phyloP scores from a whole-genome alignment of 768 basidiomycete species.

The Rhodotorula kratochvilovae region DNA sequence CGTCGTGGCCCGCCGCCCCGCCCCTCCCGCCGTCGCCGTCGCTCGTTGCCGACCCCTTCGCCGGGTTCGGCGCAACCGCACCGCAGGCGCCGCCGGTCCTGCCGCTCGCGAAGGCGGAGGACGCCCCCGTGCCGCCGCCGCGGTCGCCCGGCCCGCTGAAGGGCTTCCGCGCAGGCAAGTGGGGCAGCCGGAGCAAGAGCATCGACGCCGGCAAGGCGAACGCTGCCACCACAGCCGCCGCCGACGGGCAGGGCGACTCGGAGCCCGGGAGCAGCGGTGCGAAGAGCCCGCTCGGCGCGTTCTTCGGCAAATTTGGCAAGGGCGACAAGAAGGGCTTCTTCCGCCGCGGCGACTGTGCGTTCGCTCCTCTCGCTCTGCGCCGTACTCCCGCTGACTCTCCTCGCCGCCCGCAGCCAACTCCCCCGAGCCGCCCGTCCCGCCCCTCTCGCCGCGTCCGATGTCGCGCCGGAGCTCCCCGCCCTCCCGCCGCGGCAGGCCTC shows the following conservation, averaged over 20 bases:
- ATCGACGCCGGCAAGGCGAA: conserved; percentile 1
- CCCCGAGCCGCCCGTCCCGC: conserved; percentile 1
- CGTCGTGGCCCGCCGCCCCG: conserved; percentile 9
- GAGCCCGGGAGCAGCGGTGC: conserved; percentile 1
- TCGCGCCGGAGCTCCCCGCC: background rate
- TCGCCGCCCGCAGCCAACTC: background rate
- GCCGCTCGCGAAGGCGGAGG: background rate
- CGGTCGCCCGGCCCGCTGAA: conserved; percentile 16
- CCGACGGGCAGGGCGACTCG: background rate
- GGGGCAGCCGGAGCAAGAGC: conserved; percentile 11
- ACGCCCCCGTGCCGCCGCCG: background rate
- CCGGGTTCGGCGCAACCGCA: background rate
- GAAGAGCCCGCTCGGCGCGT: conserved; percentile 24
- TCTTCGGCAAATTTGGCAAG: conserved; percentile 27
- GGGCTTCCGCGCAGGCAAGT: conserved; percentile 13
- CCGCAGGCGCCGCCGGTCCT: background rate
- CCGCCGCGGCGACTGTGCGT: conserved; percentile 11
- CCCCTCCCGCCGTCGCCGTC: conserved; percentile 3
- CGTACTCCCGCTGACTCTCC: background rate
- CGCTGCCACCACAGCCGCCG: background rate
- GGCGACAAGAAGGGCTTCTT: conserved; percentile 22
- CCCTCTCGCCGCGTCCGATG: background rate
- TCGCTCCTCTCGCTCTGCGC: background rate
- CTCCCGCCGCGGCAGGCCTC: conserved; percentile 9
- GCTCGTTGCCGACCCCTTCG: background rate